phyloP scores from a whole-genome alignment of 2,329 filamentous ascomycete genomes.

The Anisogramma anomala region DNA sequence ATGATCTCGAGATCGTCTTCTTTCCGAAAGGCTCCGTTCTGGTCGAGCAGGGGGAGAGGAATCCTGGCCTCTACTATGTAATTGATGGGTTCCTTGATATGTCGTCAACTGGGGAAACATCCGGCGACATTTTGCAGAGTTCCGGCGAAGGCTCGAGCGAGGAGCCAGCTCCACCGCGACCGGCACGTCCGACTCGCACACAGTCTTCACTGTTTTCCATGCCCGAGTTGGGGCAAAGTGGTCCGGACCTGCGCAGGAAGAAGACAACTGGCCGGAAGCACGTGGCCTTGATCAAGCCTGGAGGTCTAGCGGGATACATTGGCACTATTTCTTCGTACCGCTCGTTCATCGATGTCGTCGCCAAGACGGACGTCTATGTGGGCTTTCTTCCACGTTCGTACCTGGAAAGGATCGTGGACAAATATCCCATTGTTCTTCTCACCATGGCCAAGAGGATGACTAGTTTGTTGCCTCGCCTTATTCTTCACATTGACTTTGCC shows the following conservation, averaged over 20 bases:
- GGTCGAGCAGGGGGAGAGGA: slow-evolving; percentile 94
- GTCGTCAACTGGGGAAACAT: slow-evolving; percentile 57
- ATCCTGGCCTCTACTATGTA: slow-evolving; percentile 92
- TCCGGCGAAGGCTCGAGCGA: slow-evolving; percentile 25
- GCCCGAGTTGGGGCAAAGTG: slow-evolving; percentile 18
- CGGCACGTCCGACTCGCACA: slow-evolving; percentile 9
- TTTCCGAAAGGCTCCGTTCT: slow-evolving; percentile 91
- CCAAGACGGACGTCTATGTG: slow-evolving; percentile 96
- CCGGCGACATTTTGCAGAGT: slow-evolving; percentile 29
- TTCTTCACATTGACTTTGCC: slow-evolving; percentile 95
- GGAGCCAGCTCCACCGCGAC: slow-evolving; percentile 19
- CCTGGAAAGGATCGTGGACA: slow-evolving; percentile 83
- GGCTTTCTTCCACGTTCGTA: slow-evolving; percentile 80
- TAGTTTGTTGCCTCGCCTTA: slow-evolving; percentile 73
- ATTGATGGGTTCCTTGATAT: slow-evolving; percentile 95
- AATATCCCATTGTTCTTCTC: slow-evolving; percentile 79
- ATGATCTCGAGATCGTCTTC: slow-evolving; percentile 94
- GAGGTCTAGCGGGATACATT: slow-evolving; percentile 86
- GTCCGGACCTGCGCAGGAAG: slow-evolving; percentile 33
- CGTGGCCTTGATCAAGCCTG: slow-evolving; percentile 85
- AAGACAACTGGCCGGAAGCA: slow-evolving; percentile 46
- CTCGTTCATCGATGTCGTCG: slow-evolving; percentile 92
- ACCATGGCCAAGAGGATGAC: slow-evolving; percentile 96
- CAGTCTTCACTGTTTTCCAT: slow-evolving; percentile 20
- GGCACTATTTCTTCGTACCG: slow-evolving; percentile 89